Base-by-base conservation (phyloP, 1,139 yeast species). In the Yamadazyma siamensis region DNA sequence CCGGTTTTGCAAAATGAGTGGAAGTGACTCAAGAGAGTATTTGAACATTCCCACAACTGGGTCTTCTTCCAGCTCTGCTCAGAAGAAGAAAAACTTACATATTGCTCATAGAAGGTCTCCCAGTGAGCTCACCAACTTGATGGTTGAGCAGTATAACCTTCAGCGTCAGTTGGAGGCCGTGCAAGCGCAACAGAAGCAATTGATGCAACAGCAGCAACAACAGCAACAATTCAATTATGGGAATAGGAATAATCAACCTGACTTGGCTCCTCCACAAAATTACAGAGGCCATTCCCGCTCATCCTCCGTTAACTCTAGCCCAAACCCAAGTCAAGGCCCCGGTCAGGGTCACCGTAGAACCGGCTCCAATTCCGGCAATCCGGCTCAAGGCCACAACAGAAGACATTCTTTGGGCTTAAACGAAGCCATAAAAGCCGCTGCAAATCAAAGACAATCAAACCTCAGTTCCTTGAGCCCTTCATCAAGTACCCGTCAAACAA, bases 351-450 rank as follows among this genome's bases (percentile, higher is more conserved):
- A 65, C 44, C 53, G 68, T 39, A 52, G 71, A 38, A 60, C 71
- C 4, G 67, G 65, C 8, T 57, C 66, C 10, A 48, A 58, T 13
- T 46, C 59, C 11, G 50, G 40, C 25, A n/a, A n/a, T n/a, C n/a
- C n/a, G n/a, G n/a, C n/a, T n/a, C 47, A 59, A 34, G 96, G 96
- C 23, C 98, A 91, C 52, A 68, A 72, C 29, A 78, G 98, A 61
- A 77, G 98, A 56, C 98, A 91, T 52, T 88, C 96, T 0, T 64
- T 91, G 39, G 97, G 95, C 2, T 67, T 91, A 36, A 82, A 82
- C 36, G 98, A 91, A 57, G 98, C 98, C n/a, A 89, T 86, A 48
- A 81, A 83, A 46, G 97, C 97, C 4, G 98, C 98, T 11, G 96
- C 96, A 6, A 78, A 77, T 48, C 74, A 67, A 41, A 89, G 88